Evolutionary conservation across 345 rosid genomes (phyloP).

Genomic region (Rhodomyrtus tomentosa): DNA sequence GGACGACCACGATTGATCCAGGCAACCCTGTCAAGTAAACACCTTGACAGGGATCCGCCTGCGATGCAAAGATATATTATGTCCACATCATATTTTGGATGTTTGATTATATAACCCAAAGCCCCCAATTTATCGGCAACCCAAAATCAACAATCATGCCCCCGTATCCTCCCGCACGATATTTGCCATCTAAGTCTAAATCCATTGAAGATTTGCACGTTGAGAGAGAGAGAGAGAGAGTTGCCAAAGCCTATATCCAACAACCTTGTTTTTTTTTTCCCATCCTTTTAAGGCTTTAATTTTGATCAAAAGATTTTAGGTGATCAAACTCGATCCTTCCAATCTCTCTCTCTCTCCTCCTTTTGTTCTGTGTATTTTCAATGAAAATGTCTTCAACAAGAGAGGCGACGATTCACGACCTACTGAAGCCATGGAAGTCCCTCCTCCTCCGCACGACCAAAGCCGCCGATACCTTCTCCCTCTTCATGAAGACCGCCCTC

Average conservation of each 20-base stretch:
- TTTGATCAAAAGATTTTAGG: neutral
- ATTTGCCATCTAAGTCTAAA: neutral
- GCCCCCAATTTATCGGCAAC: neutral
- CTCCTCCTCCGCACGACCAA: conserved; percentile 18
- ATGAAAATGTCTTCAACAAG: conserved; percentile 1
- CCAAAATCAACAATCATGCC: neutral
- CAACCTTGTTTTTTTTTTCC: neutral
- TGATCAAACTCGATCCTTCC: neutral
- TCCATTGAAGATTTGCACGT: neutral
- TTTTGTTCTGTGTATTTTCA: neutral
- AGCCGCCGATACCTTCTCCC: conserved; percentile 17
- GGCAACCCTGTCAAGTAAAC: too few species aligned
- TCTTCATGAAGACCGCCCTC: conserved; percentile 25
- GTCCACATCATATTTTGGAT: neutral
- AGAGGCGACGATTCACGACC: conserved; percentile 15
- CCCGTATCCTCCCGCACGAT: neutral
- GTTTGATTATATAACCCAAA: neutral
- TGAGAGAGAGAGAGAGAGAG: neutral
- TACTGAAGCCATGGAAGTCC: conserved; percentile 20
- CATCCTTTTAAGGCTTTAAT: neutral
- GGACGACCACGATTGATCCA: too few species aligned
- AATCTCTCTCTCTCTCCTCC: neutral
- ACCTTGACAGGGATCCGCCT: too few species aligned
- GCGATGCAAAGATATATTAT: neutral
- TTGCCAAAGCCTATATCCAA: neutral